Percentiles rank a stretch among this genome's conserved stretches.
phyloP scores from a whole-genome alignment of 495 filamentous ascomycete genomes.

The Aspergillus cavernicola region DNA sequence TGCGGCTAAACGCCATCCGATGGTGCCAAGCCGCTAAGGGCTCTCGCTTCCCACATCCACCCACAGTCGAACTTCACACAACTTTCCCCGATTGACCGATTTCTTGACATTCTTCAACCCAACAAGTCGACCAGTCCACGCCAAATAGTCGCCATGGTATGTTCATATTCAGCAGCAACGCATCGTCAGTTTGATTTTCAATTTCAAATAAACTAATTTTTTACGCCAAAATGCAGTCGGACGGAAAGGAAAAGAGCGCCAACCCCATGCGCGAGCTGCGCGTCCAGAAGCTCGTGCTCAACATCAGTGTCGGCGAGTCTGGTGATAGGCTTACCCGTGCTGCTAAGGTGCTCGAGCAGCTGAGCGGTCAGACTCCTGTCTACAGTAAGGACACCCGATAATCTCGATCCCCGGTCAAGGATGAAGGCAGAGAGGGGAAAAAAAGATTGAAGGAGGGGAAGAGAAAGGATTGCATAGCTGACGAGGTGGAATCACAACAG shows the following conservation, averaged over 20 bases:
- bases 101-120: conserved; percentile 26
- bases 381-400: conserved; percentile 68
- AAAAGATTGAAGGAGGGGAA: background rate
- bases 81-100: conserved; percentile 26
- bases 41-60: conserved; percentile 44
- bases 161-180: conserved; percentile 14
- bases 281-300: conserved; percentile 99
- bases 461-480: conserved; percentile 14
- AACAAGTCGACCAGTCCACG: conserved; percentile 46
- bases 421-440: background rate
- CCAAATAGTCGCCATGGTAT: conserved; percentile 50
- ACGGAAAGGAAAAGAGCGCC: conserved; percentile 72
- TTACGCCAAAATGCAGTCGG: conserved; percentile 41
- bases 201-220: conserved; percentile 26
- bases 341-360: conserved; percentile 99
- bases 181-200: background rate
- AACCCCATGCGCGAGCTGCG: conserved; percentile 99
- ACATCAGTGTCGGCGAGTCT: conserved; percentile 99
- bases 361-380: conserved; percentile 98
- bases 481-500: conserved; percentile 38
- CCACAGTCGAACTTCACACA: conserved; percentile 43
- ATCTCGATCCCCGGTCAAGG: background rate
- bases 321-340: conserved; percentile 99
- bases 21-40: conserved; percentile 35
- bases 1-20: conserved; percentile 20